A percentile compares a stretch with the other conserved stretches of the same genome.
Evolutionary conservation across 345 rosid genomes (phyloP).

Genomic region (Brassica rapa): DNA sequence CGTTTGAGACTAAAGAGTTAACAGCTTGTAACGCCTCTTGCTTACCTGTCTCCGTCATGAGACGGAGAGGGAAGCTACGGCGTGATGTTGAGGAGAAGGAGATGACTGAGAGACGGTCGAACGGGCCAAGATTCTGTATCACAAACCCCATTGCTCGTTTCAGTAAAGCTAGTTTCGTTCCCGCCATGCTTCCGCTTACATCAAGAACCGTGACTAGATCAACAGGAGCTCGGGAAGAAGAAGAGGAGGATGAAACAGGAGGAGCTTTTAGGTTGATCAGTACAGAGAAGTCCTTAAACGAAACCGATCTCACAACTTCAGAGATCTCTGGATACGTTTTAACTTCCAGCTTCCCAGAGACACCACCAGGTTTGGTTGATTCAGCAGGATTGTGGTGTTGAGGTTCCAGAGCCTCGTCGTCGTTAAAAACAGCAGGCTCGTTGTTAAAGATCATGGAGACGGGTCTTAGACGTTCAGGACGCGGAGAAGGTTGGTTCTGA

Average conservation of each 20-base stretch:
- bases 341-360: conserved; percentile 53
- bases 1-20: conserved; percentile 71
- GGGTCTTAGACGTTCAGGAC: conserved; percentile 50
- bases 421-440: conserved; percentile 75
- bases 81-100: conserved; percentile 92
- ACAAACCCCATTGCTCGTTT: conserved; percentile 99
- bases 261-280: conserved; percentile 91
- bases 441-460: conserved; percentile 50
- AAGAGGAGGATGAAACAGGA: conserved; percentile 37
- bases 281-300: conserved; percentile 65
- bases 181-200: conserved; percentile 98
- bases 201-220: conserved; percentile 97
- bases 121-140: conserved; percentile 89
- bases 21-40: conserved; percentile 87
- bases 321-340: conserved; percentile 70
- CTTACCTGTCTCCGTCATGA: conserved; percentile 78
- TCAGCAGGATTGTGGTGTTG: conserved; percentile 37
- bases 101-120: conserved; percentile 88
- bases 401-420: conserved; percentile 68
- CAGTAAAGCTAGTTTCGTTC: conserved; percentile 86
- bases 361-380: conserved; percentile 32
- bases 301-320: conserved; percentile 51
- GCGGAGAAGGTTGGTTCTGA: conserved; percentile 42
- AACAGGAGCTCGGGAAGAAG: conserved; percentile 70
- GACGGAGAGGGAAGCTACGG: conserved; percentile 78